Evolutionary conservation across 202 grass and related monocot genomes (phyloP).

Genomic region (Carex sylvatica): DNA sequence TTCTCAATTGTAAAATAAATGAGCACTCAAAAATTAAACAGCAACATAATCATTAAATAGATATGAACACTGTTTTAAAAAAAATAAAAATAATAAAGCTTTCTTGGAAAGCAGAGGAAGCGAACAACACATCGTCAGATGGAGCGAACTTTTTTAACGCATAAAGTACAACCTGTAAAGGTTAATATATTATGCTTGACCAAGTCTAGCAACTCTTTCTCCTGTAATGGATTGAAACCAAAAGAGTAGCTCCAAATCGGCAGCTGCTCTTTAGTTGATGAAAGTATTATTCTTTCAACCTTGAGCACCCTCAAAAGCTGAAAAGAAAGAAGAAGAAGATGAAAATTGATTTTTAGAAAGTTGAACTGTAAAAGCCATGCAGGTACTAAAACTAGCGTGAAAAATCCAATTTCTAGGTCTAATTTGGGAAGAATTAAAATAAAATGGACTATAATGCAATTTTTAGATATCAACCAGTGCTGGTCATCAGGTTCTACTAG

Average conservation of each 20-base stretch:
- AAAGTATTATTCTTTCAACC: constrained; percentile 58
- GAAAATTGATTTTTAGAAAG: neutral
- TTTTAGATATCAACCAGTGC: neutral
- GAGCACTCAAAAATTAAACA: neutral
- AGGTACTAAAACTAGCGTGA: neutral
- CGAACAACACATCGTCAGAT: neutral
- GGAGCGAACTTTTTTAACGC: constrained; percentile 33
- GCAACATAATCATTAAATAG: neutral
- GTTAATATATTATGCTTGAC: constrained; percentile 39
- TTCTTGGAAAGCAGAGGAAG: neutral
- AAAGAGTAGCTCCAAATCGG: constrained; percentile 59
- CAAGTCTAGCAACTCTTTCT: constrained; percentile 39
- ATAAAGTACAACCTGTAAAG: constrained; percentile 65
- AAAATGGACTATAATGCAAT: neutral
- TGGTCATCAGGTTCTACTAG: neutral
- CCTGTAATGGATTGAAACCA: constrained; percentile 47
- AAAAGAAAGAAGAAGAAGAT: constrained; percentile 27
- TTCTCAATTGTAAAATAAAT: neutral
- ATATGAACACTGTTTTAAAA: neutral
- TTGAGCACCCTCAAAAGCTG: constrained; percentile 51
- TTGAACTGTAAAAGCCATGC: neutral
- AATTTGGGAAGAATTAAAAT: neutral
- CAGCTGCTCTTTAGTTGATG: constrained; percentile 53
- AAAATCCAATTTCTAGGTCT: neutral
- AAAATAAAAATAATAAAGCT: neutral